A percentile compares a stretch with the other conserved stretches of the same genome.
Evolutionary conservation across 2,329 filamentous ascomycete species (phyloP).

Genomic region (Ophioceras dolichostomum): DNA sequence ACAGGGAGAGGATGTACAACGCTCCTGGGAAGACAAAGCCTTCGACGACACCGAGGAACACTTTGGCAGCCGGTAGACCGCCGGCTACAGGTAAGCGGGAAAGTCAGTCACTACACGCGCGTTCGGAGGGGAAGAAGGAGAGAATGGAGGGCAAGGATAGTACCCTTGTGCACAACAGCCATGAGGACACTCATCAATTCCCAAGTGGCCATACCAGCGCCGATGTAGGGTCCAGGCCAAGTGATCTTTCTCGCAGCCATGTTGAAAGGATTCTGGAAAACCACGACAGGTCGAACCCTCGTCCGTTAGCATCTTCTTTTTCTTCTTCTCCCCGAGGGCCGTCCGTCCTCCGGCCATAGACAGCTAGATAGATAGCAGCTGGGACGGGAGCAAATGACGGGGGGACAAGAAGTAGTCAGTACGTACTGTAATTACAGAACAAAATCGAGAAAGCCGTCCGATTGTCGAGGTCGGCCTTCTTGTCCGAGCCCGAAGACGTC

Average conservation of each 20-base stretch:
- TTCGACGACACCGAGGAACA: constrained; percentile 40
- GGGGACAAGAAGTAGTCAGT: too few relatives aligned
- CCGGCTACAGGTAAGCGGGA: too few relatives aligned
- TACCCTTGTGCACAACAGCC: constrained; percentile 32
- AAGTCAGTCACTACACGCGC: too few relatives aligned
- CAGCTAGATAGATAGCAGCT: too few relatives aligned
- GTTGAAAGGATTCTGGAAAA: constrained; percentile 24
- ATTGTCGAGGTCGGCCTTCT: constrained; percentile 22
- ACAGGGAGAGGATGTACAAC: constrained; percentile 23
- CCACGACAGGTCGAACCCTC: too few relatives aligned
- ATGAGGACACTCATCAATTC: constrained; percentile 34
- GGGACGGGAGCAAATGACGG: too few relatives aligned
- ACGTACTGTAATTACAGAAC: constrained; percentile 20
- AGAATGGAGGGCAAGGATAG: too few relatives aligned
- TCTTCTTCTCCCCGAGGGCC: too few relatives aligned
- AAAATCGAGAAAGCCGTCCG: constrained; percentile 24
- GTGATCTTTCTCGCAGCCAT: constrained; percentile 19
- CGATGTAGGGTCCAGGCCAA: constrained; percentile 36
- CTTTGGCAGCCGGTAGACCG: constrained; percentile 30
- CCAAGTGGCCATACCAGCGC: constrained; percentile 35
- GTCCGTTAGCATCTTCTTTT: too few relatives aligned
- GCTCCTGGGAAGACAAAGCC: constrained; percentile 40
- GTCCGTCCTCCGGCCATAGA: not conserved
- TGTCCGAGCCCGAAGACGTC: too few relatives aligned
- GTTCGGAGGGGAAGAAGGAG: too few relatives aligned